Percentiles rank a stretch among this genome's conserved stretches.
phyloP scores from a whole-genome alignment of 257 asterid species.

The Nemophila menziesii region DNA sequence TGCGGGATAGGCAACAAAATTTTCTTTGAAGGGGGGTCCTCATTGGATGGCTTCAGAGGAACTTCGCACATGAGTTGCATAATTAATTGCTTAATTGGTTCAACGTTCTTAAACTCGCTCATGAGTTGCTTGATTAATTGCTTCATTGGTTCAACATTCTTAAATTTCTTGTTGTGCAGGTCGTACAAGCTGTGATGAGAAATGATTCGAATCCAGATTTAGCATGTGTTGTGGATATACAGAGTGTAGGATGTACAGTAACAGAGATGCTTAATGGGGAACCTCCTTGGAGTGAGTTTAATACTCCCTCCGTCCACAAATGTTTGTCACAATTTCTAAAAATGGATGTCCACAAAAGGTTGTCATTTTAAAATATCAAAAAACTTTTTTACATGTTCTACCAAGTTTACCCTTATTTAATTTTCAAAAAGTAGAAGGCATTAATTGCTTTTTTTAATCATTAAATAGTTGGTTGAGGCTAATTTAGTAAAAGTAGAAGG shows the following conservation, averaged over 20 bases:
- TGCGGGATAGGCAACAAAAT: constrained; percentile 25
- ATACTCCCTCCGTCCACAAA: too few species aligned
- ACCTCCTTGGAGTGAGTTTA: constrained; percentile 76
- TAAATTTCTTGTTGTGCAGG: constrained; percentile 23
- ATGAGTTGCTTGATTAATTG: constrained; percentile 2
- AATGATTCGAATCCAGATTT: constrained; percentile 53
- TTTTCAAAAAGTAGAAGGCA: too few species aligned
- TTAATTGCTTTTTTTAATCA: too few species aligned
- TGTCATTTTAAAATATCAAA: too few species aligned
- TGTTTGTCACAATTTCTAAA: too few species aligned
- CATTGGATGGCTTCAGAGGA: constrained; percentile 99
- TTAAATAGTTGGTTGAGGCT: too few species aligned
- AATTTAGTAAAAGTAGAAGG: too few species aligned
- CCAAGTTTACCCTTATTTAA: too few species aligned
- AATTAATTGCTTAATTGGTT: constrained; percentile 2
- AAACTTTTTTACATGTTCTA: too few species aligned
- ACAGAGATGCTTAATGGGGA: constrained; percentile 79
- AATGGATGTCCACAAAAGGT: too few species aligned
- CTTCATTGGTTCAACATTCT: neutral
- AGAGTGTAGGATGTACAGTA: constrained; percentile 92
- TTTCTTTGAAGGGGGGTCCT: constrained; percentile 82
- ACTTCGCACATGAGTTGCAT: constrained; percentile 4
- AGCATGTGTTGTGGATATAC: constrained; percentile 72
- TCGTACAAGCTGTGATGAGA: constrained; percentile 68
- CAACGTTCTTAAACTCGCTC: neutral